Evolutionary conservation across 192 early-diverging fungal species (phyloP).

Genomic region (Backusella tarrabulga): DNA sequence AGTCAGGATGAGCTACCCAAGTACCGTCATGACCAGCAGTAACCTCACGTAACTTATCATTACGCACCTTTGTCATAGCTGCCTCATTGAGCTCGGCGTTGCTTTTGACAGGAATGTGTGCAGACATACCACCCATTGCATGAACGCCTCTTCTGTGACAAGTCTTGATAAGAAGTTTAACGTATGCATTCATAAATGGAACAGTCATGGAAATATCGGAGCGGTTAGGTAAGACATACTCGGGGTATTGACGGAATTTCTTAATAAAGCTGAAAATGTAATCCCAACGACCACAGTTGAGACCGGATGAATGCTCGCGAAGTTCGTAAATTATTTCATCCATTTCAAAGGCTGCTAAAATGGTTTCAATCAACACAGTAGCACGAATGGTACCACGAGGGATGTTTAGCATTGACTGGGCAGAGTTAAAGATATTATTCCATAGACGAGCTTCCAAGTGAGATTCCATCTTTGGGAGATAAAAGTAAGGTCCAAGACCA

Average conservation of each 20-base stretch:
- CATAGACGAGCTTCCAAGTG: slow-evolving; percentile 95
- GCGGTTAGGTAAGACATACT: slow-evolving; percentile 88
- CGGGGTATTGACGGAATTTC: slow-evolving; percentile 86
- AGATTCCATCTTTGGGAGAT: slow-evolving; percentile 97
- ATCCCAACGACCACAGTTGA: slow-evolving; percentile 99
- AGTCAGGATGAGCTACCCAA: slow-evolving; percentile 97
- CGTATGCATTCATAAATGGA: slow-evolving; percentile 98
- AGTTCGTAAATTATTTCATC: slow-evolving; percentile 99
- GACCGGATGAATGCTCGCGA: slow-evolving; percentile 94
- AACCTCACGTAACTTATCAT: slow-evolving; percentile 94
- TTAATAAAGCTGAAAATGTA: slow-evolving; percentile 99
- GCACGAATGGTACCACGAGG: slow-evolving; percentile 94
- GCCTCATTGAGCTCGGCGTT: slow-evolving; percentile 82
- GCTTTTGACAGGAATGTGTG: slow-evolving; percentile 97
- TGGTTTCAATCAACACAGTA: slow-evolving; percentile 96
- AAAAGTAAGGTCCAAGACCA: slow-evolving; percentile 96
- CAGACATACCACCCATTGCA: slow-evolving; percentile 99
- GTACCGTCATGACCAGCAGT: slow-evolving; percentile 92
- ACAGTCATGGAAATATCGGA: slow-evolving; percentile 88
- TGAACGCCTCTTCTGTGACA: slow-evolving; percentile 97
- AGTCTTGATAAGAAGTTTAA: slow-evolving; percentile 93
- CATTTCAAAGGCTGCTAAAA: slow-evolving; percentile 96
- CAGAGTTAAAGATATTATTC: slow-evolving; percentile 94
- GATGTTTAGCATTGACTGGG: slow-evolving; percentile 84
- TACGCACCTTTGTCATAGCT: slow-evolving; percentile 92